These are phyloP conservation scores for Chloris gayana DNA, from an alignment of 176 grass and related monocot genomes.

Conservation along the genomic window DNA sequence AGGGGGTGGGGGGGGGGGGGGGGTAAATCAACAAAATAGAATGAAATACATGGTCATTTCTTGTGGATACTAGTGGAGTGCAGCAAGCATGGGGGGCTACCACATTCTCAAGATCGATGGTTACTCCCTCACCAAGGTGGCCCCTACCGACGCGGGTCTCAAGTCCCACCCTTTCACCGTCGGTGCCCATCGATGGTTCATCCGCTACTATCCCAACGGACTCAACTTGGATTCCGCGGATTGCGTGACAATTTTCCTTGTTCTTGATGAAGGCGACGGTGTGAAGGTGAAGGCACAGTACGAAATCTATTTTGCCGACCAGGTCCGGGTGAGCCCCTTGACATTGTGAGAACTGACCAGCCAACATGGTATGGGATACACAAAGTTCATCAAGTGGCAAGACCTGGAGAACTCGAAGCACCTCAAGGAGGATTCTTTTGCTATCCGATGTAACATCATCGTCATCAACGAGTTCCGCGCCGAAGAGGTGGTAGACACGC, in stretches of 20 bases:
- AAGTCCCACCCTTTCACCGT: conserved; percentile 15
- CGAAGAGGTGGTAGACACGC: neutral
- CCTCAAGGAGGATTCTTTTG: neutral
- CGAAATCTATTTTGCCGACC: neutral
- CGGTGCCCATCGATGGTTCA: neutral
- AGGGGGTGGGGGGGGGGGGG: too few relatives aligned
- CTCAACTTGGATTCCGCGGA: too few relatives aligned
- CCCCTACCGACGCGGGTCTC: neutral
- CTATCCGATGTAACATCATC: neutral
- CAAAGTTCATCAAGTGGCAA: neutral
- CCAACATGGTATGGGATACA: too few relatives aligned
- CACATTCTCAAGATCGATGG: neutral
- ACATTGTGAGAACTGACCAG: neutral
- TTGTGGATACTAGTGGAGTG: too few relatives aligned
- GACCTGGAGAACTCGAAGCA: neutral
- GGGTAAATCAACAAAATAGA: too few relatives aligned
- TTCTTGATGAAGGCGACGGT: neutral
- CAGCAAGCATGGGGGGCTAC: too few relatives aligned
- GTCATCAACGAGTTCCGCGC: neutral
- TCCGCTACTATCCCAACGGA: conserved; percentile 39
- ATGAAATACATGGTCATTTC: too few relatives aligned
- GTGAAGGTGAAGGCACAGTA: neutral
- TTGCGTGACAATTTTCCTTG: neutral
- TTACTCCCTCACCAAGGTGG: neutral
- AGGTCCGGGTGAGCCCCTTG: neutral